phyloP scores from a whole-genome alignment of 2,329 filamentous ascomycete species.

The Aspergillus fijiensis region DNA sequence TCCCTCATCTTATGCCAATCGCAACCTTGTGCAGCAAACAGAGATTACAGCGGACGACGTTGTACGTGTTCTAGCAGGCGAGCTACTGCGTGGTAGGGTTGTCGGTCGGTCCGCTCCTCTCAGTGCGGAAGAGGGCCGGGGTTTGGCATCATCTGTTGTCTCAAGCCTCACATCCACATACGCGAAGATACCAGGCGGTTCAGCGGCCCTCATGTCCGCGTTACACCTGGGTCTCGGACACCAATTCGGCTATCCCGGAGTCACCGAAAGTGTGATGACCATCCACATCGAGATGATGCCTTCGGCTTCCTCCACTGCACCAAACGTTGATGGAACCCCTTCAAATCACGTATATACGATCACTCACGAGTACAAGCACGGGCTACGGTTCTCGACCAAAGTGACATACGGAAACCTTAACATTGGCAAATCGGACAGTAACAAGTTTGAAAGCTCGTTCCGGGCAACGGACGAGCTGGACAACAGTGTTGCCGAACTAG shows the following conservation, averaged over 20 bases:
- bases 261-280: conserved; percentile 26
- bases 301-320: neutral
- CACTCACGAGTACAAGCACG: conserved; percentile 28
- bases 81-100: conserved; percentile 33
- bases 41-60: conserved; percentile 33
- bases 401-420: conserved; percentile 24
- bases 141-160: conserved; percentile 34
- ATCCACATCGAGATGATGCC: conserved; percentile 24
- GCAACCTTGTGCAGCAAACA: conserved; percentile 9
- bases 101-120: conserved; percentile 30
- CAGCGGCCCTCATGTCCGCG: conserved; percentile 30
- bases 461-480: conserved; percentile 14
- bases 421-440: conserved; percentile 7
- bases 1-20: conserved; percentile 9
- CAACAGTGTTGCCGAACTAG: conserved; percentile 18
- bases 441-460: conserved; percentile 11
- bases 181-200: conserved; percentile 25
- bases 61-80: conserved; percentile 30
- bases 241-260: conserved; percentile 30
- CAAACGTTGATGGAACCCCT: conserved; percentile 12
- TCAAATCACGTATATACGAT: conserved; percentile 23
- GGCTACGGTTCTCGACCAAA: conserved; percentile 27
- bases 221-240: conserved; percentile 39
- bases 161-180: conserved; percentile 32
- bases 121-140: conserved; percentile 30